Evolutionary conservation across 352 stramenopile species (phyloP).

Genomic region (Phytophthora agathidicida): DNA sequence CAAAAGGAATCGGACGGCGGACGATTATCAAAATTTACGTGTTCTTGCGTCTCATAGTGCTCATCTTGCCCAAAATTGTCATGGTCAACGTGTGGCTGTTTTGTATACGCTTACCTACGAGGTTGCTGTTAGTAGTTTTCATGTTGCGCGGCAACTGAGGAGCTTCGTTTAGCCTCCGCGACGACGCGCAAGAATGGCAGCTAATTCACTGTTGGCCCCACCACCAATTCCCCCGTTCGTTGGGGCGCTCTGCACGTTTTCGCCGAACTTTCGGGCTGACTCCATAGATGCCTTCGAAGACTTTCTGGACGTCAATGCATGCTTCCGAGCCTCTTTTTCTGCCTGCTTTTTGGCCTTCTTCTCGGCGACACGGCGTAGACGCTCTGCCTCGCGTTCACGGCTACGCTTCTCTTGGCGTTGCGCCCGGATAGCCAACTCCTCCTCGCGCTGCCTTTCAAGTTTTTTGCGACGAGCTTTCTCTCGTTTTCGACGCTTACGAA

Average conservation of each 20-base stretch:
- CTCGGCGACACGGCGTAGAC: conserved; percentile 76
- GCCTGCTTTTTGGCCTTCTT: conserved; percentile 90
- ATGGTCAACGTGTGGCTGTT: too few relatives aligned
- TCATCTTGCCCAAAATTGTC: too few relatives aligned
- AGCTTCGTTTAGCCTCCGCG: conserved; percentile 34
- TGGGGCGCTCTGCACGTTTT: conserved; percentile 46
- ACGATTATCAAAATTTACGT: too few relatives aligned
- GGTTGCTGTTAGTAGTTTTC: background rate
- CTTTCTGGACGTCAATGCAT: conserved; percentile 43
- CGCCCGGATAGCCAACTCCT: conserved; percentile 74
- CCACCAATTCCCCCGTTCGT: conserved; percentile 58
- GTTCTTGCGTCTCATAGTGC: too few relatives aligned
- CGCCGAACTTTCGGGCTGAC: conserved; percentile 81
- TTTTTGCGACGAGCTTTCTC: conserved; percentile 82
- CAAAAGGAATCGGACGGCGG: too few relatives aligned
- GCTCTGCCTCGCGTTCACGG: conserved; percentile 71
- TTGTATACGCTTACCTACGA: conserved; percentile 4
- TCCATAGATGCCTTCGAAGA: conserved; percentile 61
- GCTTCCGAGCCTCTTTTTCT: conserved; percentile 69
- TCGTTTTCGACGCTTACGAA: conserved; percentile 84
- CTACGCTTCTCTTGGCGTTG: conserved; percentile 73
- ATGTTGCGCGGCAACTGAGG: too few relatives aligned
- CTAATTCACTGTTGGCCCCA: conserved; percentile 82
- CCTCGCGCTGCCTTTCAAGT: conserved; percentile 71
- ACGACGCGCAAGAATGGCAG: conserved; percentile 77